Conservation (phyloP, 1,139 yeast species). For the Pichia sp. region DNA sequence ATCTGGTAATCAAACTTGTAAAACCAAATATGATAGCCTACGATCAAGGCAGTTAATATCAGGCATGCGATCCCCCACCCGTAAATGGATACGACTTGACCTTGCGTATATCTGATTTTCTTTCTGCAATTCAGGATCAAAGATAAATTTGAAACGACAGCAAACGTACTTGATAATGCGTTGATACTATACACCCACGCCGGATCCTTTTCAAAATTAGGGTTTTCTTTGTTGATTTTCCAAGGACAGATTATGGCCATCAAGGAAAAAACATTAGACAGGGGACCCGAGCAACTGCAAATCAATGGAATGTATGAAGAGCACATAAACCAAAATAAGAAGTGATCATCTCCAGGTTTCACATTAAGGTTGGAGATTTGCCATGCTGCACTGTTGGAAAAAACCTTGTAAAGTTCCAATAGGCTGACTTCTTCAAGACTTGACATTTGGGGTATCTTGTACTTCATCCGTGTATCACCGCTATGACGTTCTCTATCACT, state of each 20-base stretch:
- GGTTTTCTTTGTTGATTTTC: slow-evolving; percentile 34
- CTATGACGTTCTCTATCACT: too few relatives aligned
- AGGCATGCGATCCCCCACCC: slow-evolving; percentile 58
- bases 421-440: slow-evolving; percentile 12
- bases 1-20: slow-evolving; percentile 14
- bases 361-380: slow-evolving; percentile 24
- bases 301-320: slow-evolving; percentile 65
- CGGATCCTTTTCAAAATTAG: slow-evolving; percentile 31
- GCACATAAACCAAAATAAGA: slow-evolving; percentile 51
- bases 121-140: slow-evolving; percentile 61
- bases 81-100: slow-evolving; percentile 54
- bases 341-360: slow-evolving; percentile 41
- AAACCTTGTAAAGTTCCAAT: slow-evolving; percentile 17
- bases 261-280: slow-evolving; percentile 65
- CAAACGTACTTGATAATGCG: slow-evolving; percentile 53
- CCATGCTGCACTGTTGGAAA: slow-evolving; percentile 24
- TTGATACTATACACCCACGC: slow-evolving; percentile 47
- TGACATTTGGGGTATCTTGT: slow-evolving; percentile 8
- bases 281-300: slow-evolving; percentile 72
- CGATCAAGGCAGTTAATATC: slow-evolving; percentile 42
- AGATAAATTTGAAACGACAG: slow-evolving; percentile 58
- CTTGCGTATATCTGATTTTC: slow-evolving; percentile 43
- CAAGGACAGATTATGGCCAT: slow-evolving; percentile 69
- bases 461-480: too few relatives aligned
- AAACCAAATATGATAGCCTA: slow-evolving; percentile 26